phyloP scores from a whole-genome alignment of 2,329 filamentous ascomycete genomes.

The Penicillium sp. region DNA sequence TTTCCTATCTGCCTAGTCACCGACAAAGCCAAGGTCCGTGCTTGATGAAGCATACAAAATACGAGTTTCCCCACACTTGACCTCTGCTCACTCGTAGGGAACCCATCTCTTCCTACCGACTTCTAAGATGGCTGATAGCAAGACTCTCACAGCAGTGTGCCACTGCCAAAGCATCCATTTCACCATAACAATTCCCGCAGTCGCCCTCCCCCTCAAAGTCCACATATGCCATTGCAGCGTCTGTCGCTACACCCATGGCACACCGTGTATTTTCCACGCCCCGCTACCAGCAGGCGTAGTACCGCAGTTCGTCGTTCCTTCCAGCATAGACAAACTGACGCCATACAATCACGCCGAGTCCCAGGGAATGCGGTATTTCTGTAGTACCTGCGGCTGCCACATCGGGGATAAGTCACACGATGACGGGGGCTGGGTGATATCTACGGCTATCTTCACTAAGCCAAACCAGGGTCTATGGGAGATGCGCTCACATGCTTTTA shows the following conservation, averaged over 20 bases:
- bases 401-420: slow-evolving; percentile 19
- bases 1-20: background rate
- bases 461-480: slow-evolving; percentile 17
- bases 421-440: slow-evolving; percentile 23
- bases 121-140: slow-evolving; percentile 13
- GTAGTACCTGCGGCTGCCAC: slow-evolving; percentile 47
- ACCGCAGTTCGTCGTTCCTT: slow-evolving; percentile 27
- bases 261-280: slow-evolving; percentile 30
- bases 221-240: slow-evolving; percentile 49
- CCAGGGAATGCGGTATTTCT: slow-evolving; percentile 40
- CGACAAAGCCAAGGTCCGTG: background rate
- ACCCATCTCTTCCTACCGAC: too few species aligned
- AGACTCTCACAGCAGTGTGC: slow-evolving; percentile 26
- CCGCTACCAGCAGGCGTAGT: slow-evolving; percentile 20
- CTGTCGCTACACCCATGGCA: slow-evolving; percentile 45
- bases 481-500: slow-evolving; percentile 21
- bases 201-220: slow-evolving; percentile 39
- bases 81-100: too few species aligned
- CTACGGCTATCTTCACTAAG: slow-evolving; percentile 27
- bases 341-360: slow-evolving; percentile 33
- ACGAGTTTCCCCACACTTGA: slow-evolving; percentile 1
- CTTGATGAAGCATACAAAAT: background rate
- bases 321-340: slow-evolving; percentile 20
- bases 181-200: slow-evolving; percentile 35
- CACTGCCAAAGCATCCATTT: slow-evolving; percentile 31